phyloP scores from a whole-genome alignment of 1,284 basidiomycete species.

The Agroathelia rolfsii region DNA sequence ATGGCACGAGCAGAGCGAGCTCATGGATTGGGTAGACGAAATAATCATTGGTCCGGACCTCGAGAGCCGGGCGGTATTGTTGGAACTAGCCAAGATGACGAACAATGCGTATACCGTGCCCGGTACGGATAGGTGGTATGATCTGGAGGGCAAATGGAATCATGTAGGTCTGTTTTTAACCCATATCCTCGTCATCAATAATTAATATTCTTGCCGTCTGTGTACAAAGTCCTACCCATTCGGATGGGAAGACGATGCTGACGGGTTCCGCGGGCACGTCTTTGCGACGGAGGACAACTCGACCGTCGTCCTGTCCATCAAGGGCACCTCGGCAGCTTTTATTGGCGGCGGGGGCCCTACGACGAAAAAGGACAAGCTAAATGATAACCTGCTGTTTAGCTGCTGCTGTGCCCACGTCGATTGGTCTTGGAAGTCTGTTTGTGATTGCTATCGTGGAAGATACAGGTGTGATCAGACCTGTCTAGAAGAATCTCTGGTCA shows the following conservation, averaged over 20 bases:
- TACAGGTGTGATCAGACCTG: constrained; percentile 83
- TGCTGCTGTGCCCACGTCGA: constrained; percentile 95
- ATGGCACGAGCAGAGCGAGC: constrained; percentile 33
- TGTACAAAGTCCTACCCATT: constrained; percentile 63
- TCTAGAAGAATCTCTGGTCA: constrained; percentile 66
- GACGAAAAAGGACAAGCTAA: constrained; percentile 83
- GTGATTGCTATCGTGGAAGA: constrained; percentile 79
- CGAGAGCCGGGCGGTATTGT: constrained; percentile 68
- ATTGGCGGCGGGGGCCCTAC: constrained; percentile 83
- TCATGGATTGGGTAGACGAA: constrained; percentile 52
- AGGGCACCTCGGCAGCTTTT: constrained; percentile 81
- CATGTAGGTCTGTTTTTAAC: constrained; percentile 33
- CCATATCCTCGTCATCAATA: constrained; percentile 4
- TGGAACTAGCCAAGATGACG: constrained; percentile 88
- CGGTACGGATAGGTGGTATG: constrained; percentile 67
- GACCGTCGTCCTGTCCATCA: constrained; percentile 86
- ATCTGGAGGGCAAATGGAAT: constrained; percentile 58
- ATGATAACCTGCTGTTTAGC: constrained; percentile 94
- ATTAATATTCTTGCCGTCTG: constrained; percentile 1
- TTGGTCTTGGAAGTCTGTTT: constrained; percentile 93
- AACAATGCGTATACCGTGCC: constrained; percentile 77
- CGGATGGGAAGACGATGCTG: constrained; percentile 84
- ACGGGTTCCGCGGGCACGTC: constrained; percentile 88
- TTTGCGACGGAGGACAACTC: constrained; percentile 78
- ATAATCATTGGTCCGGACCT: constrained; percentile 62